phyloP scores from a whole-genome alignment of 306 rosid genomes.

The Cucurbita maxima region DNA sequence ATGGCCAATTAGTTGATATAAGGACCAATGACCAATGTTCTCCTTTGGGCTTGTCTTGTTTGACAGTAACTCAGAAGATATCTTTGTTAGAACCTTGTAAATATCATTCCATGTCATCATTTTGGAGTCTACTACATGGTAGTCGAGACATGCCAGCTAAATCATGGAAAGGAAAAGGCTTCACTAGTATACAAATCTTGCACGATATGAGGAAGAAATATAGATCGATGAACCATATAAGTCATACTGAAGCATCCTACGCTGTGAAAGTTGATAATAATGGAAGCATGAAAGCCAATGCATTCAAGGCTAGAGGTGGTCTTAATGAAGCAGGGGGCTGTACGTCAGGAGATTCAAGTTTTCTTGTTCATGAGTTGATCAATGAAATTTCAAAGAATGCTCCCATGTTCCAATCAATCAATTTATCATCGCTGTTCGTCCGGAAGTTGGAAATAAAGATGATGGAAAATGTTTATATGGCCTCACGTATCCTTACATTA shows the following conservation, averaged over 20 bases:
- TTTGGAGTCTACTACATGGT: constrained; percentile 22
- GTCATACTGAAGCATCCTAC: constrained; percentile 13
- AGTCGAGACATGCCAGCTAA: constrained; percentile 14
- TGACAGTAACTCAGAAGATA: constrained; percentile 36
- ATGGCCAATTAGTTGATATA: constrained; percentile 12
- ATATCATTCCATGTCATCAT: constrained; percentile 26
- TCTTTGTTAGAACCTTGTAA: constrained; percentile 22
- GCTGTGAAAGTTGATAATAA: constrained; percentile 15
- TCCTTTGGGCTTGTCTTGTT: constrained; percentile 20
- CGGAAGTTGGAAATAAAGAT: constrained; percentile 12
- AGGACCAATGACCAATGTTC: constrained; percentile 14
- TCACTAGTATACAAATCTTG: constrained; percentile 26
- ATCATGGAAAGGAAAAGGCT: constrained; percentile 22
- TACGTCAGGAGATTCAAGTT: constrained; percentile 15
- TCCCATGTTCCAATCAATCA: constrained; percentile 9
- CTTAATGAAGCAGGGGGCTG: constrained; percentile 9
- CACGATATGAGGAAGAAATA: constrained; percentile 23
- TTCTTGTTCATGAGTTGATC: constrained; percentile 13
- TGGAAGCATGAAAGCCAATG: constrained; percentile 20
- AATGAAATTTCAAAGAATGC: constrained; percentile 13
- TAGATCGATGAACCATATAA: constrained; percentile 30
- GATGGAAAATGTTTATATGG: constrained; percentile 22
- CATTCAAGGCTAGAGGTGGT: constrained; percentile 4
- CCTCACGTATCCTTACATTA: constrained; percentile 31
- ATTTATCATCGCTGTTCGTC: constrained; percentile 12